phyloP scores from a whole-genome alignment of 1,139 yeast species.

The Debaryomycetaceae sp. region DNA sequence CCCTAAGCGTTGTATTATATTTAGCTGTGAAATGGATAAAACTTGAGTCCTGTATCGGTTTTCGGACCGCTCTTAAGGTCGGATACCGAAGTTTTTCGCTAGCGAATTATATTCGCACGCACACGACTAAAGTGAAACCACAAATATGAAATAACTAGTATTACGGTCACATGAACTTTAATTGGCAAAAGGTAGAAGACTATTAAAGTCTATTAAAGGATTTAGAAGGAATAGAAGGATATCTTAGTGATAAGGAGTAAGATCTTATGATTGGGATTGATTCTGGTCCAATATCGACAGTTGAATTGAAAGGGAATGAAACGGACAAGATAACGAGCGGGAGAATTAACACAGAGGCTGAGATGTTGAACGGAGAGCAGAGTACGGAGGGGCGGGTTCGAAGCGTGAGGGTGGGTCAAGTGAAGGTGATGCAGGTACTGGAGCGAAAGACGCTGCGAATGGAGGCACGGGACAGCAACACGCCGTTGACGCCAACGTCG shows the following conservation, averaged over 20 bases:
- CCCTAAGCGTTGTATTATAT: too few species aligned
- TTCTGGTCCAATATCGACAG: background rate
- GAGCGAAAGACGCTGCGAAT: background rate
- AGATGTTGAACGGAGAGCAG: background rate
- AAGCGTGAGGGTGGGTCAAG: background rate
- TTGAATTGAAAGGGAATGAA: background rate
- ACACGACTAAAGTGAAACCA: background rate
- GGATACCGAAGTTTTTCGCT: too few species aligned
- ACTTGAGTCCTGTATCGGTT: too few species aligned
- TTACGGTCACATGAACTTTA: background rate
- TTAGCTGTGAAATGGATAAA: too few species aligned
- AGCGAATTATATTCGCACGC: background rate
- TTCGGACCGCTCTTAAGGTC: too few species aligned
- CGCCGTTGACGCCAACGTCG: slow-evolving; percentile 34
- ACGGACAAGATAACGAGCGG: background rate
- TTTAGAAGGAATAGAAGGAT: background rate
- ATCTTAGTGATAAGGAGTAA: background rate
- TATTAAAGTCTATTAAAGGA: background rate
- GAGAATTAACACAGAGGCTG: background rate
- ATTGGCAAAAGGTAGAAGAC: background rate
- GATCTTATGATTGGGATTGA: background rate
- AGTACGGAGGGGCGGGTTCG: background rate
- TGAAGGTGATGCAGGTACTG: background rate
- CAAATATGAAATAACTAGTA: background rate
- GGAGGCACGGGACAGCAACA: background rate